These are phyloP conservation scores for Sporothrix protearum DNA, from an alignment of 2,329 filamentous ascomycete genomes.

Conservation along the genomic window DNA sequence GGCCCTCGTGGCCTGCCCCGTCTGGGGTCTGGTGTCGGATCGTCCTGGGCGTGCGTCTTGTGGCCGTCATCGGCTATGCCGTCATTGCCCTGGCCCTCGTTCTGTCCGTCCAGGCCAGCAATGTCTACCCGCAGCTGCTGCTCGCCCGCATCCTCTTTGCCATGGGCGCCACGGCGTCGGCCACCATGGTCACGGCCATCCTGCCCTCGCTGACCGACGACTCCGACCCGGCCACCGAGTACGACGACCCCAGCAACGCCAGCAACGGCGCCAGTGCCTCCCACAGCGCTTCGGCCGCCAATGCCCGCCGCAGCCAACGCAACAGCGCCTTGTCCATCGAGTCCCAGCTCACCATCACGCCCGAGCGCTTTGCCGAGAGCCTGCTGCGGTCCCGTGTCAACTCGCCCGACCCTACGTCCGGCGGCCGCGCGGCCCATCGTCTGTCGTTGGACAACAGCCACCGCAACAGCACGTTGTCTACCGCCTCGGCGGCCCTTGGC, in stretches of 20 bases:
- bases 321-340: constrained; percentile 65
- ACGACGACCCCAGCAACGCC: constrained; percentile 56
- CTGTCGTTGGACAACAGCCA: constrained; percentile 25
- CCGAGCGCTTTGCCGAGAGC: constrained; percentile 49
- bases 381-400: constrained; percentile 17
- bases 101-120: constrained; percentile 77
- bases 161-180: constrained; percentile 82
- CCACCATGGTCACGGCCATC: constrained; percentile 97
- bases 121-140: constrained; percentile 85
- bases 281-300: constrained; percentile 33
- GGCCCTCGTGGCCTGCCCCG: constrained; percentile 73
- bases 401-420: constrained; percentile 33
- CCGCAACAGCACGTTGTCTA: constrained; percentile 13
- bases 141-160: constrained; percentile 84
- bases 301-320: constrained; percentile 43
- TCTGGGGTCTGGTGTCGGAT: constrained; percentile 76
- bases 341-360: constrained; percentile 73
- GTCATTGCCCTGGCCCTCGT: constrained; percentile 75
- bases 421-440: constrained; percentile 22
- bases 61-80: constrained; percentile 72
- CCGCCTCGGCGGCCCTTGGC: constrained; percentile 16
- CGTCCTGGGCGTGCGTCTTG: constrained; percentile 68
- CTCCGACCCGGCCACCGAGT: constrained; percentile 30
- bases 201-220: constrained; percentile 68
- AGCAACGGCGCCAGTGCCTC: constrained; percentile 33